Percentiles rank a stretch among this genome's conserved stretches.
Evolutionary conservation across 441 rosid species (phyloP).

Genomic region (Populus hybrid): DNA sequence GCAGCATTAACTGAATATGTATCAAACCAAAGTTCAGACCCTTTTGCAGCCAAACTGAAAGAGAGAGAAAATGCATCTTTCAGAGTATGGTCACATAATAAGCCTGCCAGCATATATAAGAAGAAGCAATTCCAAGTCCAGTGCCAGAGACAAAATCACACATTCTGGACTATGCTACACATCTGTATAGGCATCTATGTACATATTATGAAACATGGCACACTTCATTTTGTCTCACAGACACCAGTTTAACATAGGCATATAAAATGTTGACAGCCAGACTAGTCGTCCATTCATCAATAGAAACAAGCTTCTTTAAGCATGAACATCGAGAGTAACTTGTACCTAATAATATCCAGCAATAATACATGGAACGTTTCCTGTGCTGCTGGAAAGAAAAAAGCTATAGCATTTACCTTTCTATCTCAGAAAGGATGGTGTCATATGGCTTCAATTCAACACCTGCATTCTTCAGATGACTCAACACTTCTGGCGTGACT

Average conservation of each 20-base stretch:
- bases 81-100: constrained; percentile 3
- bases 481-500: constrained; percentile 69
- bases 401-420: constrained; percentile 40
- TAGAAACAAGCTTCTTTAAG: background rate
- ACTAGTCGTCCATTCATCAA: background rate
- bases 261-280: background rate
- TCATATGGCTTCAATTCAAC: constrained; percentile 69
- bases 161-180: background rate
- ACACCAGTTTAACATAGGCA: background rate
- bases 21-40: constrained; percentile 83
- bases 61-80: constrained; percentile 11
- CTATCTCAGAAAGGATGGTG: constrained; percentile 72
- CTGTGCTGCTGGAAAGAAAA: constrained; percentile 6
- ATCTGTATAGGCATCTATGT: background rate
- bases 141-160: background rate
- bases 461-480: constrained; percentile 72
- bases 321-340: constrained; percentile 1
- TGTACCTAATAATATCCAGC: background rate
- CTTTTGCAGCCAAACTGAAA: constrained; percentile 72
- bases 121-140: background rate
- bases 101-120: background rate
- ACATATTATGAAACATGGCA: background rate
- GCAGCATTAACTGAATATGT: constrained; percentile 82
- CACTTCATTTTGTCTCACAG: constrained; percentile 4
- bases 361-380: constrained; percentile 1